Base-by-base conservation (phyloP, 768 basidiomycete species). In the Kwoniella shandongensis region DNA sequence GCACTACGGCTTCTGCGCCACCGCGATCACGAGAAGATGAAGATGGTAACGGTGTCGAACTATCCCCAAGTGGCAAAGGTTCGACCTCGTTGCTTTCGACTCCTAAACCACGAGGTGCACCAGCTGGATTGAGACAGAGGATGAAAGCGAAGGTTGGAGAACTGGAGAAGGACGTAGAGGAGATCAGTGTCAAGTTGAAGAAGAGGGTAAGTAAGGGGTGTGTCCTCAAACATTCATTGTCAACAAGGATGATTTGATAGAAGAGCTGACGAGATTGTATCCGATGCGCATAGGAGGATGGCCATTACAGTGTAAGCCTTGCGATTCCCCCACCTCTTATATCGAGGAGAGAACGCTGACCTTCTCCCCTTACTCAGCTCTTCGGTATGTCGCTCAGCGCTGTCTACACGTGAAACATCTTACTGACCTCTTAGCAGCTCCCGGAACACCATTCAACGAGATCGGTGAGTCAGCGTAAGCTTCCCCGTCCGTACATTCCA, bases 361-460 rank as follows among this genome's bases (percentile, higher is more conserved):
- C n/a, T n/a, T n/a, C n/a, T n/a, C n/a, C n/a, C n/a, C 15, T 18
- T 13, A 44, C 12, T 6, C 42, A 67, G 66, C 59, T 67, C 12
- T 53, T 67, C 18, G 66, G 66, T 61, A 35, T 40, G 62, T 49
- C 13, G 1, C 17, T n/a, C 26, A n/a, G 35, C 7, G 15, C 23
- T 32, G 13, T 15, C 20, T 20, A 23, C 4, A 15, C 6, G 11
- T 36, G 4, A 17, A 23, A 20, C 12, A 17, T 39, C 29, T 5
- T n/a, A 8, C 50, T 45, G 29, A 60, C 29, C 1, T 17, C 36
- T 41, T 39, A 25, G n/a, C 46, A 68, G 75, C 75, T 42, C 75
- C 75, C 6, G 75, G 75, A 22, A 76, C 71, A 15, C 75, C 75
- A 1, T 72, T 74, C 46, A 52, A 76, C 46, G 70, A 76, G 36